Evolutionary conservation across 139 green algal species (phyloP), one percentile per base, ranked within the genome.

Genomic region (Cymbomonas tetramitiformis): DNA sequence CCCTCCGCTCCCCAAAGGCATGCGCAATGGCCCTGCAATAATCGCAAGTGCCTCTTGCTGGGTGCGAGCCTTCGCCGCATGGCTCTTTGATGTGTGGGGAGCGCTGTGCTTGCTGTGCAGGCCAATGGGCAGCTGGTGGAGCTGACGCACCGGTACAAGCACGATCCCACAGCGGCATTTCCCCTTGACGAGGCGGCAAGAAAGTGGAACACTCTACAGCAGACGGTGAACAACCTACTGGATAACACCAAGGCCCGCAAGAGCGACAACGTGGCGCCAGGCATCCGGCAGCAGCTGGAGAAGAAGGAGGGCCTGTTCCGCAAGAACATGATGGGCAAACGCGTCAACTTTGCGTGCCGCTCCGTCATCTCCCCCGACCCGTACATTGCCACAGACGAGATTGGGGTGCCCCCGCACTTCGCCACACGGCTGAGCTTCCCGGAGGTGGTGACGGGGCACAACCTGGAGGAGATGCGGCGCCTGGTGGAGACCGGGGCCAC

Each of bases 311-410:
- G 90, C 0, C 72, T 98, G 62, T 96, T 98, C 75, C 77, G 90
- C 39, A 98, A 94, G 73, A 91, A 98, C 77, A 98, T 98, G 90
- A 98, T 98, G 90, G 90, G 90, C 58, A 97, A 97, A 79, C 79
- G 90, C 1, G 90, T 98, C 57, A 96, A 98, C 81, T 95, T 86
- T 76, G 90, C 89, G 0, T 82, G 80, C 25, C 76, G 89, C 7
- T 95, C 86, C 12, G 90, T 96, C 67, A 98, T 98, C 62, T 93
- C 80, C 0, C 90, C 90, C 7, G 90, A 98, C 72, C 85, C 87
- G 9, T 94, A 86, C 71, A 80, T 98, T 36, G 72, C 69, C 33
- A 62, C 63, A 1, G 67, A 79, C 23, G 88, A 97, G 71, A 95
- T 98, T 38, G 91, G 91, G 19, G 76, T 98, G 15, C 91, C 91